phyloP scores from a whole-genome alignment of 148 eudicot genomes.

The Camellia sinensis region DNA sequence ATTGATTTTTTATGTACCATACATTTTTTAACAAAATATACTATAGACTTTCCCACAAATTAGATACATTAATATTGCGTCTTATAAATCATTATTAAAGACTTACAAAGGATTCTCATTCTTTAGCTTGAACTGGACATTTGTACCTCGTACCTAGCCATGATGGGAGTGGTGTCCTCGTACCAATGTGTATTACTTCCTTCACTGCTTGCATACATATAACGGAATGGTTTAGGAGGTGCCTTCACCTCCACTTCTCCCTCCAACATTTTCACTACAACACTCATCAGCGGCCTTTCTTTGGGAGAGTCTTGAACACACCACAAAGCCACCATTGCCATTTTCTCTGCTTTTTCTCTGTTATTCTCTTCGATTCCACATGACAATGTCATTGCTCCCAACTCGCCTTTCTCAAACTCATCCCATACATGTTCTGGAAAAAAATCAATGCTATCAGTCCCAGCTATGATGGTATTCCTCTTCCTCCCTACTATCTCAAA shows the following conservation, averaged over 20 bases:
- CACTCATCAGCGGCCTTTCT: conserved; percentile 8
- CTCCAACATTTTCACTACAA: conserved; percentile 15
- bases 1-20: too few species aligned
- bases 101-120: too few species aligned
- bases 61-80: too few species aligned
- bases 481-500: conserved; percentile 16
- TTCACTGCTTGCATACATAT: not conserved
- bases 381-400: not conserved
- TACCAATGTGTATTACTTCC: too few species aligned
- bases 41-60: too few species aligned
- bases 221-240: conserved; percentile 1
- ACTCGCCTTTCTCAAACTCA: conserved; percentile 9
- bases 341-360: not conserved
- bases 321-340: conserved; percentile 14
- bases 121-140: too few species aligned
- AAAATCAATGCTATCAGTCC: conserved; percentile 4
- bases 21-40: too few species aligned
- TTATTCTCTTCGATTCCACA: not conserved
- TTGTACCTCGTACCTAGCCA: too few species aligned
- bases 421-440: conserved; percentile 11
- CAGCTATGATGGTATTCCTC: not conserved
- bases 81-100: too few species aligned
- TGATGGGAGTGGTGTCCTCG: too few species aligned
- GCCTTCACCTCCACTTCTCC: conserved; percentile 8
- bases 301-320: conserved; percentile 17